phyloP scores from a whole-genome alignment of 2,329 filamentous ascomycete genomes.

The Verticillium longisporum region DNA sequence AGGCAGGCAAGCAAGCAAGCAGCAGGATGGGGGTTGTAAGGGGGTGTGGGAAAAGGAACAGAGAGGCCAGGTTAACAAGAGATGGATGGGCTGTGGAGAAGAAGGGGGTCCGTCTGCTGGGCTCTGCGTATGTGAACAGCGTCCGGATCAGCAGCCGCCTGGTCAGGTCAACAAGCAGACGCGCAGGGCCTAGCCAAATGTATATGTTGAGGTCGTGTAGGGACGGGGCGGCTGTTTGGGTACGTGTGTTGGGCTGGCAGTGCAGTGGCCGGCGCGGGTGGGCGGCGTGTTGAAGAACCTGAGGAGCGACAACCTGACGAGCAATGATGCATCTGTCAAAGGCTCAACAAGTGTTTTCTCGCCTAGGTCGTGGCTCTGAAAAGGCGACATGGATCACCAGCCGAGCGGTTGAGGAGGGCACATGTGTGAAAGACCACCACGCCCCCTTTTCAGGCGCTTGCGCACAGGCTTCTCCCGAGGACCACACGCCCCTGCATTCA shows the following conservation, averaged over 20 bases:
- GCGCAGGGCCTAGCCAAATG: not conserved
- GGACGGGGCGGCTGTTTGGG: not conserved
- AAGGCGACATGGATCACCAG: conserved; percentile 1
- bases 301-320: not conserved
- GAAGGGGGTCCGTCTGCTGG: conserved; percentile 10
- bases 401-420: conserved; percentile 5
- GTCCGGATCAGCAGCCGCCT: not conserved
- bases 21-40: conserved; percentile 1
- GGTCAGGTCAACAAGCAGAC: not conserved
- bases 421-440: conserved; percentile 10
- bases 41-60: conserved; percentile 16
- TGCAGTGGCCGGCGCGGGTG: not conserved
- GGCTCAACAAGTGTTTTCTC: not conserved
- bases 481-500: not conserved
- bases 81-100: conserved; percentile 11
- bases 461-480: conserved; percentile 1
- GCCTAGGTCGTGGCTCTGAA: not conserved
- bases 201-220: conserved; percentile 2
- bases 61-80: not conserved
- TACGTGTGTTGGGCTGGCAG: not conserved
- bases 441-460: conserved; percentile 2
- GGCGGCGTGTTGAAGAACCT: not conserved
- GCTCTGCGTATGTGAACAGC: not conserved
- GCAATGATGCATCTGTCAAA: not conserved
- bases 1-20: too few species aligned